Conservation (phyloP, 306 rosid genomes). For the Medicago lupulina region DNA sequence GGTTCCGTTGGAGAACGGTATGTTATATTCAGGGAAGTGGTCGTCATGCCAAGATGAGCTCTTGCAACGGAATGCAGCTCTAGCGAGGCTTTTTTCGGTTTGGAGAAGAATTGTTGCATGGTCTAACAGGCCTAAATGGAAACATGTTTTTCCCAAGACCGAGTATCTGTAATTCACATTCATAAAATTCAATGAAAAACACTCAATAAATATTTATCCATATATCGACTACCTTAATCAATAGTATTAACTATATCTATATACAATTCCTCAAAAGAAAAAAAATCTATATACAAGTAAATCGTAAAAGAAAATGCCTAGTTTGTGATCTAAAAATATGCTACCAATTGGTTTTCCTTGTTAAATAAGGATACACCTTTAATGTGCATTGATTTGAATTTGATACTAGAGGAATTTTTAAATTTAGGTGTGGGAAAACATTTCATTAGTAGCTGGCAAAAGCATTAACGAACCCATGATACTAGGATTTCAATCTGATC, state of each 20-base stretch:
- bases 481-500: constrained; percentile 42
- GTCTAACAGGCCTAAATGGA: constrained; percentile 91
- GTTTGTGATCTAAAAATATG: background rate
- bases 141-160: constrained; percentile 89
- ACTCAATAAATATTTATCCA: too few species aligned
- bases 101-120: constrained; percentile 95
- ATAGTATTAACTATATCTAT: too few species aligned
- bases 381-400: constrained; percentile 10
- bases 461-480: constrained; percentile 56
- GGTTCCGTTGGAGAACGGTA: constrained; percentile 42
- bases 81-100: constrained; percentile 89
- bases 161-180: constrained; percentile 60
- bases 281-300: background rate
- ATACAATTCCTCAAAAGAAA: too few species aligned
- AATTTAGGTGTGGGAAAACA: constrained; percentile 25
- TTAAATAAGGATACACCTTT: background rate
- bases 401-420: background rate
- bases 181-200: background rate
- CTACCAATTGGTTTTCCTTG: background rate
- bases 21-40: constrained; percentile 65
- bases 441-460: constrained; percentile 45
- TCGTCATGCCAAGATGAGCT: constrained; percentile 88
- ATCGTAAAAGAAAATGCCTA: background rate
- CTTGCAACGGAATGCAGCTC: constrained; percentile 89
- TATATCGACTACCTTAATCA: background rate